phyloP scores from a whole-genome alignment of 768 basidiomycete species.

The Phylloporus sp. region DNA sequence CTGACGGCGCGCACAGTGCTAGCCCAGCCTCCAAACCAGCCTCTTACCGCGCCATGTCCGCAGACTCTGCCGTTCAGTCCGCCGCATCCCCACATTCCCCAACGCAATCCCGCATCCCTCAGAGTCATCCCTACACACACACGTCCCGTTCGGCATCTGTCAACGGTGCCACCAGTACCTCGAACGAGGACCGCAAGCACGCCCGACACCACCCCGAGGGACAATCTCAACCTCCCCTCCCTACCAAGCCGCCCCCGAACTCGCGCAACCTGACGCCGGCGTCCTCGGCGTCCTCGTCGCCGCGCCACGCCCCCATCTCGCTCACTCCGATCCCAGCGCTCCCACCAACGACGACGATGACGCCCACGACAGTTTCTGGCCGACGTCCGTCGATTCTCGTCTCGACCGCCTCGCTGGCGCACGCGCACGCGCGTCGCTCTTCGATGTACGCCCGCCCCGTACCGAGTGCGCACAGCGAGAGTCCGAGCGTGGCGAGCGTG shows the following conservation, averaged over 20 bases:
- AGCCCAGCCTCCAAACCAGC: constrained; percentile 17
- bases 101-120: constrained; percentile 19
- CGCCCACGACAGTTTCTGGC: constrained; percentile 40
- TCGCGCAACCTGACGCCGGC: constrained; percentile 50
- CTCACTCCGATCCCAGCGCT: constrained; percentile 31
- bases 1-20: constrained; percentile 11
- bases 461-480: constrained; percentile 27
- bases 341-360: constrained; percentile 36
- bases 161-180: constrained; percentile 19
- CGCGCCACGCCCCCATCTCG: constrained; percentile 36
- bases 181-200: constrained; percentile 23
- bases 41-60: constrained; percentile 25
- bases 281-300: constrained; percentile 57
- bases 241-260: constrained; percentile 30
- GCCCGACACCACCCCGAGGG: constrained; percentile 14
- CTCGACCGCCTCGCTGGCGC: constrained; percentile 32
- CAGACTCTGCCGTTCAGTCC: constrained; percentile 18
- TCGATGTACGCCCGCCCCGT: constrained; percentile 42
- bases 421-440: constrained; percentile 30
- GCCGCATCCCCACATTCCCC: constrained; percentile 18
- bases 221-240: constrained; percentile 9
- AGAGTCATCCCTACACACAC: constrained; percentile 5
- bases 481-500: constrained; percentile 30
- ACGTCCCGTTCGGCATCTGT: constrained; percentile 16
- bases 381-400: constrained; percentile 38